A percentile compares a stretch with the other conserved stretches of the same genome.
These are phyloP conservation scores for Curvularia lunata DNA, from an alignment of 2,329 filamentous ascomycete genomes.

Conservation along the genomic window DNA sequence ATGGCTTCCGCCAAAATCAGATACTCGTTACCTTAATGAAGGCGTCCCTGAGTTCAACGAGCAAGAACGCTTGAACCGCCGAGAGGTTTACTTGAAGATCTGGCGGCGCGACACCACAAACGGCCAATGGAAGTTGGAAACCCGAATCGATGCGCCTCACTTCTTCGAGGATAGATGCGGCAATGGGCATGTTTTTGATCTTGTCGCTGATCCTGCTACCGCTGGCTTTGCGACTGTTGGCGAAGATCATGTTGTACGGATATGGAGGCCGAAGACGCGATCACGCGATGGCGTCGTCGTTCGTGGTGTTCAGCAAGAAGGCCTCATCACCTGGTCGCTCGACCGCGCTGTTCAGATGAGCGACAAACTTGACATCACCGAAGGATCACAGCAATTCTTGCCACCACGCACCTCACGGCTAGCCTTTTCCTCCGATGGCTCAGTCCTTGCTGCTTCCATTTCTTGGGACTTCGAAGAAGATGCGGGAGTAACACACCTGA, in stretches of 20 bases:
- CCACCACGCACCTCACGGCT: slow-evolving; percentile 66
- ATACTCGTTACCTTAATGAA: slow-evolving; percentile 64
- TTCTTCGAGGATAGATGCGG: slow-evolving; percentile 55
- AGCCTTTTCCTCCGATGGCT: slow-evolving; percentile 67
- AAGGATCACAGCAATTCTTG: slow-evolving; percentile 35
- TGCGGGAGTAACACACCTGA: slow-evolving; percentile 72
- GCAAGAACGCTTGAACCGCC: slow-evolving; percentile 57
- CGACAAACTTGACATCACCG: slow-evolving; percentile 38
- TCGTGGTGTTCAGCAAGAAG: slow-evolving; percentile 59
- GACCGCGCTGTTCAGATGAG: slow-evolving; percentile 60
- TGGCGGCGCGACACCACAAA: slow-evolving; percentile 72
- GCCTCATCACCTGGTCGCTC: slow-evolving; percentile 77
- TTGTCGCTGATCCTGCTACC: slow-evolving; percentile 72
- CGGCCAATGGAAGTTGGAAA: slow-evolving; percentile 73
- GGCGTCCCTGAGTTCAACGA: slow-evolving; percentile 50
- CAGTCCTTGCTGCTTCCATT: slow-evolving; percentile 43
- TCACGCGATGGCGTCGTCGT: slow-evolving; percentile 71
- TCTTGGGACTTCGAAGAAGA: slow-evolving; percentile 50
- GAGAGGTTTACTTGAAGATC: slow-evolving; percentile 87
- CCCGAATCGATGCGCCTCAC: slow-evolving; percentile 85
- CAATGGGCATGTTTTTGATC: slow-evolving; percentile 69
- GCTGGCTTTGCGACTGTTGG: slow-evolving; percentile 85
- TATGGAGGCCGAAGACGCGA: slow-evolving; percentile 80
- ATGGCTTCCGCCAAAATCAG: slow-evolving; percentile 77
- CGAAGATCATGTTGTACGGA: slow-evolving; percentile 75